Percentiles rank a stretch among this genome's conserved stretches.
Conservation (phyloP, 1,284 basidiomycete species). For the Apiotrichum porosum region DNA sequence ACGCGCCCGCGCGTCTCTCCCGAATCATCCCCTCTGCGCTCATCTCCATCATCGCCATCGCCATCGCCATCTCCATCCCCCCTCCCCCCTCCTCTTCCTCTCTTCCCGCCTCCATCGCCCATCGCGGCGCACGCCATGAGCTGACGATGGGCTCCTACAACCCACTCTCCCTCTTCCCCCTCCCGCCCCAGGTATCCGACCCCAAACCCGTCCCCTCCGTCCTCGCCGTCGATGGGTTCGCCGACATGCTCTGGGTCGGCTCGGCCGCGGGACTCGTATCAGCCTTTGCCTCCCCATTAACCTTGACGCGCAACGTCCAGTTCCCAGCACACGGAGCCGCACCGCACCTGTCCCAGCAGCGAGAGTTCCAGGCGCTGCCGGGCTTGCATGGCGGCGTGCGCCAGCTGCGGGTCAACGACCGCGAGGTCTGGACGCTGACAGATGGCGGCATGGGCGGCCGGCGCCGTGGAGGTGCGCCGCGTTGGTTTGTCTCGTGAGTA, state of each 20-base stretch:
- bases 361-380: slow-evolving; percentile 15
- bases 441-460: slow-evolving; percentile 46
- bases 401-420: slow-evolving; percentile 68
- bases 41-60: too few species aligned
- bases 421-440: slow-evolving; percentile 57
- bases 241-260: slow-evolving; percentile 85
- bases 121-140: slow-evolving; percentile 7
- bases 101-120: neutral
- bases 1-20: too few species aligned
- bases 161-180: slow-evolving; percentile 44
- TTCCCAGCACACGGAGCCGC: slow-evolving; percentile 59
- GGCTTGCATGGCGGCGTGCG: slow-evolving; percentile 52
- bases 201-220: slow-evolving; percentile 53
- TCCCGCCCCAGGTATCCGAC: slow-evolving; percentile 38
- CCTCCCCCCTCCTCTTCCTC: neutral
- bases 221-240: slow-evolving; percentile 81
- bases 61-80: neutral
- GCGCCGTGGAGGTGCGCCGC: slow-evolving; percentile 44
- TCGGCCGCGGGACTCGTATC: slow-evolving; percentile 66
- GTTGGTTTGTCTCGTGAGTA: slow-evolving; percentile 45
- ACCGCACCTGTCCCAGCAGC: slow-evolving; percentile 41
- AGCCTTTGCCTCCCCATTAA: slow-evolving; percentile 62
- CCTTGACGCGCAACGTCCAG: slow-evolving; percentile 57
- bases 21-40: too few species aligned
- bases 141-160: slow-evolving; percentile 29